Evolutionary conservation across 345 rosid genomes (phyloP).

Genomic region (Moricandia arvensis): DNA sequence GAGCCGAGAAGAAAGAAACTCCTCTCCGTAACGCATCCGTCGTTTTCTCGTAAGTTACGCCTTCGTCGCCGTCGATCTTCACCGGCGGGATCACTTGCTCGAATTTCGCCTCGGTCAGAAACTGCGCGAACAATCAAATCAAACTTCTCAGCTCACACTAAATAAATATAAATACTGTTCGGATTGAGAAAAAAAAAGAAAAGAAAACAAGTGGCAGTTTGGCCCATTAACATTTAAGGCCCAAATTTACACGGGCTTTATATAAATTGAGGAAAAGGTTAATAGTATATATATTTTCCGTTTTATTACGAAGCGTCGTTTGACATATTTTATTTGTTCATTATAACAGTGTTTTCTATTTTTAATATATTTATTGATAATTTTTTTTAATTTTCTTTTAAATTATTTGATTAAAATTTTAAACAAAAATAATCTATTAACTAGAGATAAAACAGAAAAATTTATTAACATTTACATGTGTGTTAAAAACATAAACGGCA

Average conservation of each 20-base stretch:
- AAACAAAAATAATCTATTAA: no score
- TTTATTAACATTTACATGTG: no score
- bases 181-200: no score
- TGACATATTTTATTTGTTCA: no score
- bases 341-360: no score
- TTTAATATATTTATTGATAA: no score
- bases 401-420: no score
- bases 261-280: background rate
- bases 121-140: slow-evolving; percentile 8
- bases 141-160: background rate
- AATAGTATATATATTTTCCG: no score
- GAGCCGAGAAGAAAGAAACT: slow-evolving; percentile 49
- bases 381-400: no score
- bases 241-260: background rate
- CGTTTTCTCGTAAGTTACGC: slow-evolving; percentile 35
- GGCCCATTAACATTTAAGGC: background rate
- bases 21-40: slow-evolving; percentile 50
- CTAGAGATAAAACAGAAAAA: no score
- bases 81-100: slow-evolving; percentile 40
- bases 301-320: no score
- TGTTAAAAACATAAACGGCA: no score
- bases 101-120: slow-evolving; percentile 33
- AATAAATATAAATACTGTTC: background rate
- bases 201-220: background rate
- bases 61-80: slow-evolving; percentile 38